Conservation (phyloP, 192 early-diverging fungal genomes). For the Rhizophagus sp. region DNA sequence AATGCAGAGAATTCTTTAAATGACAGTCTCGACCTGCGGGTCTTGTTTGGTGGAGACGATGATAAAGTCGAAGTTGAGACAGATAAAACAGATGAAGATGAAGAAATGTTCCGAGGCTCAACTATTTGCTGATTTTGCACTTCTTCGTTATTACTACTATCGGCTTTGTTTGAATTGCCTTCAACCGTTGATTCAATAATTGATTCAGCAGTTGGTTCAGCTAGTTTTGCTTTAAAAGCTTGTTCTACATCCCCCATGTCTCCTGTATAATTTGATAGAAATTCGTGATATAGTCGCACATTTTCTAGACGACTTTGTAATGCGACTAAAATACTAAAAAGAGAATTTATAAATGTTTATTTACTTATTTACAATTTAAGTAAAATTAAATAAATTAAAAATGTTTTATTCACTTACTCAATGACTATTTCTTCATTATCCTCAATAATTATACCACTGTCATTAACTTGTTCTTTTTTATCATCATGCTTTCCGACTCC, state of each 20-base stretch:
- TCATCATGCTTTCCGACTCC: slow-evolving; percentile 1
- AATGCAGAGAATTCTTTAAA: neutral
- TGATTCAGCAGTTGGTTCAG: neutral
- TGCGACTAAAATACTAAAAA: neutral
- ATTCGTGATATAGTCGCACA: slow-evolving; percentile 10
- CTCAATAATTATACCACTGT: slow-evolving; percentile 7
- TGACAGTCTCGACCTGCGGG: neutral
- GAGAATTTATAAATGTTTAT: neutral
- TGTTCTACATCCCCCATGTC: neutral
- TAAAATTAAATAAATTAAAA: neutral
- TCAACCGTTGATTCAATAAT: neutral
- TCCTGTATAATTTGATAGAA: slow-evolving; percentile 4
- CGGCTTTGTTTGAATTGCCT: neutral
- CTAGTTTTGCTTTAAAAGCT: neutral
- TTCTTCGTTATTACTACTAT: neutral
- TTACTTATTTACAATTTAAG: neutral
- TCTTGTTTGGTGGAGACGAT: neutral
- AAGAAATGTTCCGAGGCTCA: neutral
- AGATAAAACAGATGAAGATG: slow-evolving; percentile 3
- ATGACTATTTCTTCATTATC: slow-evolving; percentile 17
- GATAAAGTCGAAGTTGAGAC: neutral
- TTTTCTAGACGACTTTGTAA: slow-evolving; percentile 19
- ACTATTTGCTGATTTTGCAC: neutral
- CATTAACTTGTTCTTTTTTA: neutral
- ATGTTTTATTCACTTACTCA: slow-evolving; percentile 7